Base-by-base conservation (phyloP, 176 grass and related monocot genomes). In the barley (Hordeum vulgare) region DNA sequence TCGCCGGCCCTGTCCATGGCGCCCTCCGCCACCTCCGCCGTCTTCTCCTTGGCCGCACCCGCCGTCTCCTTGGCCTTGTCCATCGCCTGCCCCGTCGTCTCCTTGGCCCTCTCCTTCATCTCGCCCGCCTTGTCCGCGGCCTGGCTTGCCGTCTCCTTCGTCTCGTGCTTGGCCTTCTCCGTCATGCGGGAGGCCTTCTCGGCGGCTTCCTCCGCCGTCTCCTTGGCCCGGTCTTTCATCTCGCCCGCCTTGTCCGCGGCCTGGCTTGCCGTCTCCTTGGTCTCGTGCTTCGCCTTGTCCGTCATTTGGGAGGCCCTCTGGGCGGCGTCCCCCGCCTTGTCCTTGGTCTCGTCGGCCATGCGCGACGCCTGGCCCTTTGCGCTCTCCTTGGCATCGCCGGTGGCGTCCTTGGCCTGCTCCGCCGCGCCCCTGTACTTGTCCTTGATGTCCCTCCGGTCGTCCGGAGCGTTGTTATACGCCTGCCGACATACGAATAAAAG, bases 381-480 rank as follows among this genome's bases (percentile, higher is more conserved):
- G 75, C 51, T 86, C 67, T 88, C 80, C 83, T 74, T 74, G 49
- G 69, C 88, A 3, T 86, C 74, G 8, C 40, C 85, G 0, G 85
- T 83, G 57, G 82, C 88, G 21, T 89, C 83, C 84, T 84, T 90
- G 18, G 83, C 86, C 65, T 93, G 35, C 65, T 72, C 68, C 10
- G 86, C 63, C 2, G 90, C 85, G 66, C 49, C 73, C 31, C 36
- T 60, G 83, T 88, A 83, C 87, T 74, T 91, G 70, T 84, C 86
- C 74, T 34, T 78, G 44, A 82, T 84, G 25, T 88, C 83, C 33
- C 84, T 77, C 44, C 86, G 78, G 53, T 91, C 82, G 15, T 90
- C 76, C 71, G 87, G 39, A 6, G 75, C 58, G 71, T 82, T 84
- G 42, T 60, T 57, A 31, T 90, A 77, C 26, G 87, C 91, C 94